Evolutionary conservation across 306 rosid genomes (phyloP).

Genomic region (Ceratonia siliqua): DNA sequence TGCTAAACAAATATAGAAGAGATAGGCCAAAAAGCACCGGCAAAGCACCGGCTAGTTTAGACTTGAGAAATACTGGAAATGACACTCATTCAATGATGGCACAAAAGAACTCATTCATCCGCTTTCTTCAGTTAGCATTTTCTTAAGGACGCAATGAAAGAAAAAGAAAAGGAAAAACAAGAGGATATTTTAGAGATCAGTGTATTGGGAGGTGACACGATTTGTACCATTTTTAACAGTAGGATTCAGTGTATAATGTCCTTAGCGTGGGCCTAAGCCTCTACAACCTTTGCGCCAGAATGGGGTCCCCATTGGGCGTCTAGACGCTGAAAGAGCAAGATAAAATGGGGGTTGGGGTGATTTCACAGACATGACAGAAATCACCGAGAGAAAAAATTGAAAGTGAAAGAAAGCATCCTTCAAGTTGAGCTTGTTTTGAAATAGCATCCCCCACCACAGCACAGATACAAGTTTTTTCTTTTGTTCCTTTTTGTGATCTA

Average conservation of each 20-base stretch:
- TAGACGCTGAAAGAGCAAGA: constrained; percentile 37
- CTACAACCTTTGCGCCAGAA: constrained; percentile 28
- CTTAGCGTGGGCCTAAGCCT: constrained; percentile 43
- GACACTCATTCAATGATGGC: constrained; percentile 35
- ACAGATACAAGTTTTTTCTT: background rate
- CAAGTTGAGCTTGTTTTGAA: background rate
- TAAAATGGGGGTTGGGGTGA: constrained; percentile 1
- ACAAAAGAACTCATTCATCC: background rate
- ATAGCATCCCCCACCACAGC: background rate
- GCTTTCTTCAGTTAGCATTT: background rate
- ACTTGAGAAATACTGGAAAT: constrained; percentile 8
- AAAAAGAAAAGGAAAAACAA: background rate
- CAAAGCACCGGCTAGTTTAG: constrained; percentile 31
- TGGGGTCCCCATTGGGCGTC: constrained; percentile 38
- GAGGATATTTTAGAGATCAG: constrained; percentile 31
- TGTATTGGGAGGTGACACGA: constrained; percentile 24
- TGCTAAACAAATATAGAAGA: constrained; percentile 9
- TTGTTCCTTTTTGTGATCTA: background rate
- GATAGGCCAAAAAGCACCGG: background rate
- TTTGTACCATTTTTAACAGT: background rate
- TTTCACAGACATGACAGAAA: constrained; percentile 27
- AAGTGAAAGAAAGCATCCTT: constrained; percentile 16
- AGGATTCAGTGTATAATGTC: constrained; percentile 32
- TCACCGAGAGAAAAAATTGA: constrained; percentile 4
- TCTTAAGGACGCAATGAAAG: background rate